These are phyloP conservation scores for Eucalyptus melliodora DNA, from an alignment of 345 rosid species.

Conservation along the genomic window DNA sequence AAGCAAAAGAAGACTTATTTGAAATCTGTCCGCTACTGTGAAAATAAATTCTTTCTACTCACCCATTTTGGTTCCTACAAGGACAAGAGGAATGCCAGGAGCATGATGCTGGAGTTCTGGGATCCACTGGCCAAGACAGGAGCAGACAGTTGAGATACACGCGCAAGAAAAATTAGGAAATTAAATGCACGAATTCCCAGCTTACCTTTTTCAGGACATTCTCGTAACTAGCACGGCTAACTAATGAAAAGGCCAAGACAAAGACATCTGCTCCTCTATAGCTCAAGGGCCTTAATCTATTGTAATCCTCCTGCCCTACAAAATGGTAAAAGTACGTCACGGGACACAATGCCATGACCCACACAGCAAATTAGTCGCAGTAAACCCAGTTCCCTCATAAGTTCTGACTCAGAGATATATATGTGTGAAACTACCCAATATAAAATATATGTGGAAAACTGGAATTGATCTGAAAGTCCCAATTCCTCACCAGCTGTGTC, in stretches of 20 bases:
- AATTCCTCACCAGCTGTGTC: slow-evolving; percentile 75
- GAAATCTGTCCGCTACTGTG: background rate
- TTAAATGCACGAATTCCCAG: background rate
- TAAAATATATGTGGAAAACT: background rate
- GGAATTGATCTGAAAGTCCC: background rate
- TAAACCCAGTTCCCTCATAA: background rate
- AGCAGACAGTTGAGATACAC: slow-evolving; percentile 1
- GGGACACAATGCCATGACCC: background rate
- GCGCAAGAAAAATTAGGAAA: background rate
- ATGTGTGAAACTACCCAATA: background rate
- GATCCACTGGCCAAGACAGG: slow-evolving; percentile 68
- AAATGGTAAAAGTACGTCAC: background rate
- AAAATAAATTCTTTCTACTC: background rate
- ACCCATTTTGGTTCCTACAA: slow-evolving; percentile 96
- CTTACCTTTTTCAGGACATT: slow-evolving; percentile 85
- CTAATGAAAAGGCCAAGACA: slow-evolving; percentile 91
- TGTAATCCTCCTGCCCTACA: slow-evolving; percentile 94
- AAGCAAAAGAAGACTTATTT: background rate
- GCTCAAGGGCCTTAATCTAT: slow-evolving; percentile 94
- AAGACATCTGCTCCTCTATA: slow-evolving; percentile 96
- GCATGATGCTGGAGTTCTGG: slow-evolving; percentile 94
- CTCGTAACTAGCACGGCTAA: slow-evolving; percentile 94
- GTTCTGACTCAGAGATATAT: background rate
- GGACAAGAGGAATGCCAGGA: slow-evolving; percentile 81
- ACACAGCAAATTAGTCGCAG: background rate